Evolutionary conservation across 306 rosid species (phyloP).

Genomic region (cucumber (Cucumis sativus)): Cucumber_9930_V3 NC_026655.2:8380001-8380500

Average conservation of each 20-base stretch:
- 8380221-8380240: slow-evolving; percentile 57
- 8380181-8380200: slow-evolving; percentile 82
- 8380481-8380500: slow-evolving; percentile 72
- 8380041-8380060: neutral
- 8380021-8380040: neutral
- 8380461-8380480: slow-evolving; percentile 59
- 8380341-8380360: slow-evolving; percentile 26
- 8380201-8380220: slow-evolving; percentile 63
- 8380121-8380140: neutral
- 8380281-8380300: slow-evolving; percentile 56
- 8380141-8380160: slow-evolving; percentile 28
- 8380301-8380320: slow-evolving; percentile 26
- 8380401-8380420: slow-evolving; percentile 35
- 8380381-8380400: slow-evolving; percentile 27
- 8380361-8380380: slow-evolving; percentile 16
- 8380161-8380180: slow-evolving; percentile 35
- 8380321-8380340: slow-evolving; percentile 32
- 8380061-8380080: neutral
- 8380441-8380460: slow-evolving; percentile 66
- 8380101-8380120: neutral
- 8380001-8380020: neutral
- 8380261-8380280: slow-evolving; percentile 45
- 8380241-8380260: slow-evolving; percentile 58
- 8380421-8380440: slow-evolving; percentile 21
- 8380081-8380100: neutral